Evolutionary conservation across 306 rosid genomes (phyloP), one percentile per base, ranked within the genome.

Genomic region (Prunus armeniaca): DNA sequence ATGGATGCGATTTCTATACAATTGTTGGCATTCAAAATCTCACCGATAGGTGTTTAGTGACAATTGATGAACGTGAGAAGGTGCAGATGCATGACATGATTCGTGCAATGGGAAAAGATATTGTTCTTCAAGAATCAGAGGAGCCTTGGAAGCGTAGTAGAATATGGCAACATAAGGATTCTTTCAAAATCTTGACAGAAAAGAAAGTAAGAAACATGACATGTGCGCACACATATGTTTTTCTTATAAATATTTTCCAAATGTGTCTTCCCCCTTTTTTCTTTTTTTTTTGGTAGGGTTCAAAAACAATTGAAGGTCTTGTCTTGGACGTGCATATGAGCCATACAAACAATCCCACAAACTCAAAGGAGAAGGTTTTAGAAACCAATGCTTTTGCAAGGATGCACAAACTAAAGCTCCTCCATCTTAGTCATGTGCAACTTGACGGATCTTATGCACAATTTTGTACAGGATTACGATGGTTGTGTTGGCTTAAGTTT

Each of bases 401-500:
- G 52, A 66, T n/a, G 18, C 10, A 2, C 18, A 66, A 66, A 5
- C 10, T 41, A 41, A 45, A 12, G 6, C 52, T 66, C 19, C 71
- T 66, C 10, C 51, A n/a, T 41, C 79, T 75, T 58, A 32, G 58
- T n/a, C 8, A 32, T 65, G 79, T 65, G 22, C 51, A 7, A 2
- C 30, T 66, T 0, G 55, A 14, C 1, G 46, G 73, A 51, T n/a
- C 11, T 3, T 75, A 50, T 65, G 51, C 55, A 51, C 1, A 75
- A 3, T 30, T 75, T 13, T 50, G 72, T 30, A 32, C 12, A 46
- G 10, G 15, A 50, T 51, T 50, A 30, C 12, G 18, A n/a, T 71
- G 64, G 75, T 17, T 71, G 24, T 52, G 64, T 51, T 75, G 79
- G 79, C 43, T 6, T 75, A 43, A 49, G 4, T 75, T 75, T 41